phyloP scores from a whole-genome alignment of 2,329 filamentous ascomycete species.

The Cordyceps farinosa region DNA sequence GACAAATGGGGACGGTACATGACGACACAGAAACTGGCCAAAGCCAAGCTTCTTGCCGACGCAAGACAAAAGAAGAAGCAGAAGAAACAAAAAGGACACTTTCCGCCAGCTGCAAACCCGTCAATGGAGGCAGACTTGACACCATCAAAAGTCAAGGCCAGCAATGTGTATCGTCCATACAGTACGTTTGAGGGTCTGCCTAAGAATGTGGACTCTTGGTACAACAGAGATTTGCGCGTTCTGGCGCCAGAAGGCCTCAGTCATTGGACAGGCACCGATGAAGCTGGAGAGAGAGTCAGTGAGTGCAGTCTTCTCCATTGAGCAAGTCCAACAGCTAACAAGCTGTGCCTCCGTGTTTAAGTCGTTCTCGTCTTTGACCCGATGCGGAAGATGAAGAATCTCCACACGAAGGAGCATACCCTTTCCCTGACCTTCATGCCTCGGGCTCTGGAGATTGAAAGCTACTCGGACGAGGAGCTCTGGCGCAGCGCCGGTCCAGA shows the following conservation, averaged over 20 bases:
- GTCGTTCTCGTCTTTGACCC: conserved; percentile 27
- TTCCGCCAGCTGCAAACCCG: not conserved
- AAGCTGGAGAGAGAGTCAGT: conserved; percentile 24
- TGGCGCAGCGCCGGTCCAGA: conserved; percentile 26
- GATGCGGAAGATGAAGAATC: conserved; percentile 23
- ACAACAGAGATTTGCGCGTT: conserved; percentile 27
- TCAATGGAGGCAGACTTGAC: not conserved
- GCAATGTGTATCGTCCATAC: conserved; percentile 29
- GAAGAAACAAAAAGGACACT: conserved; percentile 11
- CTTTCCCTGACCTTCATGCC: conserved; percentile 30
- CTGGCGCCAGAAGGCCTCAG: conserved; percentile 27
- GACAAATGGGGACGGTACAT: conserved; percentile 24
- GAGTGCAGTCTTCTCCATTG: not conserved
- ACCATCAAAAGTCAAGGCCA: conserved; percentile 22
- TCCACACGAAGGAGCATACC: conserved; percentile 21
- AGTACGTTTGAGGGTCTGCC: conserved; percentile 27
- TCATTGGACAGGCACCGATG: conserved; percentile 25
- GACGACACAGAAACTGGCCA: conserved; percentile 21
- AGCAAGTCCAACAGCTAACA: not conserved
- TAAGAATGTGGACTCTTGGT: conserved; percentile 24
- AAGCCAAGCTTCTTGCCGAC: conserved; percentile 2
- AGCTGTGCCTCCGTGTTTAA: conserved; percentile 4
- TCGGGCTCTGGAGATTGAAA: conserved; percentile 28
- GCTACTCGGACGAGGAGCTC: conserved; percentile 27
- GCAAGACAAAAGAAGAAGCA: conserved; percentile 9